A percentile compares a stretch with the other conserved stretches of the same genome.
Evolutionary conservation across 768 basidiomycete genomes (phyloP).

Genomic region (Boletus vinaceobasis): DNA sequence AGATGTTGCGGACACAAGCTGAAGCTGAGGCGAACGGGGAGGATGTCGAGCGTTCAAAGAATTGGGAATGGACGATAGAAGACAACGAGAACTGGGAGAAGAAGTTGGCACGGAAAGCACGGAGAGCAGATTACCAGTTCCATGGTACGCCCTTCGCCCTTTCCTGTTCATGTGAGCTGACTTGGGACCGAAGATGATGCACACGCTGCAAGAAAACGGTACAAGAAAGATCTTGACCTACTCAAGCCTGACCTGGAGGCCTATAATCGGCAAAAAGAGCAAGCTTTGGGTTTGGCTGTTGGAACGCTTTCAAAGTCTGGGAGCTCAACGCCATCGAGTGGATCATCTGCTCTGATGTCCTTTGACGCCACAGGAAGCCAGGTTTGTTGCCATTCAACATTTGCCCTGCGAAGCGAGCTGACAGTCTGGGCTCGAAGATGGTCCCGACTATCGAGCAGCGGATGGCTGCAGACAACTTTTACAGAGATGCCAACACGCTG

Average conservation of each 20-base stretch:
- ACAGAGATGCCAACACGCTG: slow-evolving; percentile 90
- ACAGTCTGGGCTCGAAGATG: slow-evolving; percentile 34
- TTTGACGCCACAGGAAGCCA: slow-evolving; percentile 50
- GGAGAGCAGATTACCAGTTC: slow-evolving; percentile 87
- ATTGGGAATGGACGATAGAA: slow-evolving; percentile 69
- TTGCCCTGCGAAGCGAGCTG: slow-evolving; percentile 1
- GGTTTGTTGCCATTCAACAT: slow-evolving; percentile 29
- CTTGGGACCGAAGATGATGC: slow-evolving; percentile 64
- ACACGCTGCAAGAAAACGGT: slow-evolving; percentile 81
- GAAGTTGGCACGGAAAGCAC: slow-evolving; percentile 73
- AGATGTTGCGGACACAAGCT: slow-evolving; percentile 76
- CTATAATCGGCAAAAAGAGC: slow-evolving; percentile 88
- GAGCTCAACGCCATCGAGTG: slow-evolving; percentile 28
- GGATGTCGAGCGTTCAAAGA: slow-evolving; percentile 91
- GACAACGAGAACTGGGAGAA: slow-evolving; percentile 31
- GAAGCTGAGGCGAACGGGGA: slow-evolving; percentile 92
- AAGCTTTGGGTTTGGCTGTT: slow-evolving; percentile 70
- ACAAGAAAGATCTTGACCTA: slow-evolving; percentile 87
- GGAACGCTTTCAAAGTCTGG: slow-evolving; percentile 54
- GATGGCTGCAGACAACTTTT: slow-evolving; percentile 75
- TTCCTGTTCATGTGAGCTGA: background rate
- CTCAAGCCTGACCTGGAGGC: slow-evolving; percentile 84
- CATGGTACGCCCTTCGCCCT: slow-evolving; percentile 57
- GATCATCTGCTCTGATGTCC: slow-evolving; percentile 39
- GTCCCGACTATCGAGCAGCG: slow-evolving; percentile 58